Evolutionary conservation across 495 filamentous ascomycete species (phyloP), one percentile per base, ranked within the genome.

Genomic region (Polyplosphaeria fusca): DNA sequence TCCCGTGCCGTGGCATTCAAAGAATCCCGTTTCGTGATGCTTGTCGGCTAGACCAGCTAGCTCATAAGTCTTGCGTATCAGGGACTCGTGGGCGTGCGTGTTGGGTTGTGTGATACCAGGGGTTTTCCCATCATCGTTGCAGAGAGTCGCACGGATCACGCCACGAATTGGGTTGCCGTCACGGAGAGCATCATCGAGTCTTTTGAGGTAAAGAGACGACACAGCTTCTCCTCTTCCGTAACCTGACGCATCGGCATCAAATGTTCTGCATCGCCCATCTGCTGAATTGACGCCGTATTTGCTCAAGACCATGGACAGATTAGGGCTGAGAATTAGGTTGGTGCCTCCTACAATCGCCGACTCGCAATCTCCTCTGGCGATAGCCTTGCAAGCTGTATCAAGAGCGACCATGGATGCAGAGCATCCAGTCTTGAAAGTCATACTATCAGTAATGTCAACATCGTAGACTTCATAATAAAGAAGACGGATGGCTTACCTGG

Each of bases 141-240:
- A 47, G 12, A 61, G 68, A 0, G 71, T 73, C 0, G 53, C 71
- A 3, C 76, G 67, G 37, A 79, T 73, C 4, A 79, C 49, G n/a
- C 71, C 70, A n/a, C 70, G 67, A 16, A 79, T 72, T 42, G 69
- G 16, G 30, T 77, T 71, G 1, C 60, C 63, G 22, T 69, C 64
- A 3, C 45, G 58, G 0, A 70, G 38, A 1, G 66, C 70, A 41
- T 70, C 61, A 30, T 22, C 18, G 22, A 74, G 46, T 1, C 56
- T 61, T 46, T 76, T 78, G 16, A 77, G 28, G 1, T 75, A 25
- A 5, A 75, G 22, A 1, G 63, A 54, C 2, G 57, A 67, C 1
- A 75, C 65, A 9, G 69, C 77, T 47, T 81, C 77, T 2, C 75
- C 76, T n/a, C 75, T 68, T 12, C 58, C 73, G 19, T 76, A 78